Conservation (phyloP, 768 basidiomycete genomes). For the Phanerochaete sordida region DNA sequence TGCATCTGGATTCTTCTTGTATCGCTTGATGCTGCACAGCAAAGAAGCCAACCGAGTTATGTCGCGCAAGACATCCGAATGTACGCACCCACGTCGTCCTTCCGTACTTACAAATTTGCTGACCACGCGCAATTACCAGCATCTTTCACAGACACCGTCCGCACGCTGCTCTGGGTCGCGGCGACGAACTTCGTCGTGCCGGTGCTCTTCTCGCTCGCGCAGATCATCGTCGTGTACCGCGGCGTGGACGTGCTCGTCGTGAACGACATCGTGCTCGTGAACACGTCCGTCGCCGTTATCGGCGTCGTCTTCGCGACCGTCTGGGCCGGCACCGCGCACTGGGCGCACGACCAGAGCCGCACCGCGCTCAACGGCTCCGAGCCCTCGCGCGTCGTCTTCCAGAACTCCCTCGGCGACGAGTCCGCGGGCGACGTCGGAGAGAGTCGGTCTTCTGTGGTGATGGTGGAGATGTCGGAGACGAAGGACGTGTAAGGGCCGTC, state of each 20-base stretch:
- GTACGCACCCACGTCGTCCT: neutral
- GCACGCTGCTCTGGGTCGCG: constrained; percentile 26
- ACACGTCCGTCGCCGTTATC: constrained; percentile 28
- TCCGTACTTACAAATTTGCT: neutral
- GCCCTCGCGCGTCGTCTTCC: neutral
- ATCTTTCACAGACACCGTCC: constrained; percentile 18
- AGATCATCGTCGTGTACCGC: constrained; percentile 28
- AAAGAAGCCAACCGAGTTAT: constrained; percentile 4
- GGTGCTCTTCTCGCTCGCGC: constrained; percentile 27
- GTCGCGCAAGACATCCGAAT: constrained; percentile 8
- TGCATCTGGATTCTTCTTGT: neutral
- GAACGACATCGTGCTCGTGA: constrained; percentile 26
- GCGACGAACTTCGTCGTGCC: constrained; percentile 32
- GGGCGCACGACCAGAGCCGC: constrained; percentile 3
- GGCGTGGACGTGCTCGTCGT: constrained; percentile 19
- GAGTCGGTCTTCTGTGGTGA: neutral
- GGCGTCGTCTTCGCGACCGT: constrained; percentile 32
- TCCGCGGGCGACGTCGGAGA: neutral
- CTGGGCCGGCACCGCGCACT: constrained; percentile 20
- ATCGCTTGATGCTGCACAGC: neutral
- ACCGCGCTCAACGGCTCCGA: constrained; percentile 3
- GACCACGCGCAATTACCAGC: neutral
- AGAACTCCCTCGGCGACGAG: neutral
- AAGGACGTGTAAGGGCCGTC: neutral
- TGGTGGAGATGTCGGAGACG: neutral